A percentile compares a stretch with the other conserved stretches of the same genome.
Conservation (phyloP, 306 rosid genomes). For the Prunus kanzakura region DNA sequence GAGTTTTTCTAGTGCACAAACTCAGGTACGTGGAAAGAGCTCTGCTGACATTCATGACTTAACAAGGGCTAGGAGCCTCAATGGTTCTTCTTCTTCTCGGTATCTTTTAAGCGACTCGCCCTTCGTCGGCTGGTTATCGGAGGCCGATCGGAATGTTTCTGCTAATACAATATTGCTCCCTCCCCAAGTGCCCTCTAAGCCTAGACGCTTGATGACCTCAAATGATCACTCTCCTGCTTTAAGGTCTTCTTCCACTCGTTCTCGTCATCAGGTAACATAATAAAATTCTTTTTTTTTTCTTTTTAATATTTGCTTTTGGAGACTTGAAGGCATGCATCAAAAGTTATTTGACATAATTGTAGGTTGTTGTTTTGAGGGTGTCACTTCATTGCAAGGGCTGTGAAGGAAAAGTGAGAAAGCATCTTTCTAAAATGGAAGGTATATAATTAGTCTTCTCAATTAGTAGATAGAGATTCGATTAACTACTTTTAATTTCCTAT, state of each 20-base stretch:
- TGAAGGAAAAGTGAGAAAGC: slow-evolving; percentile 80
- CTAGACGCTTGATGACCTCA: slow-evolving; percentile 6
- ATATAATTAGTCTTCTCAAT: neutral
- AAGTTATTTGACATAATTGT: neutral
- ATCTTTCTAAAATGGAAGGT: slow-evolving; percentile 93
- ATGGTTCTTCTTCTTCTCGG: slow-evolving; percentile 37
- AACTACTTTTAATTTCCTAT: neutral
- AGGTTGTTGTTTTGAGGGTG: slow-evolving; percentile 81
- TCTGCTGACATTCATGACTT: slow-evolving; percentile 40
- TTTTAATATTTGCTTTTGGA: neutral
- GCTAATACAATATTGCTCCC: slow-evolving; percentile 14
- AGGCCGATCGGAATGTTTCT: slow-evolving; percentile 22
- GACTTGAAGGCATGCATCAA: neutral
- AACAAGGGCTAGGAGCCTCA: neutral
- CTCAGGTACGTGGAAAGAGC: slow-evolving; percentile 39
- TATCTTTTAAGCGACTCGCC: slow-evolving; percentile 43
- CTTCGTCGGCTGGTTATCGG: slow-evolving; percentile 50
- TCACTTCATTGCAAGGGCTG: slow-evolving; percentile 87
- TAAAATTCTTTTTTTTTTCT: neutral
- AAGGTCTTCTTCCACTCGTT: slow-evolving; percentile 42
- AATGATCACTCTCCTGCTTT: slow-evolving; percentile 18
- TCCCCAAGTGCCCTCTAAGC: slow-evolving; percentile 26
- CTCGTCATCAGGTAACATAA: slow-evolving; percentile 53
- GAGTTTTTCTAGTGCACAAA: slow-evolving; percentile 37
- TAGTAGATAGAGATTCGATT: neutral